Conservation (phyloP, 306 rosid genomes). For the Vigna reflexopilosa region DNA sequence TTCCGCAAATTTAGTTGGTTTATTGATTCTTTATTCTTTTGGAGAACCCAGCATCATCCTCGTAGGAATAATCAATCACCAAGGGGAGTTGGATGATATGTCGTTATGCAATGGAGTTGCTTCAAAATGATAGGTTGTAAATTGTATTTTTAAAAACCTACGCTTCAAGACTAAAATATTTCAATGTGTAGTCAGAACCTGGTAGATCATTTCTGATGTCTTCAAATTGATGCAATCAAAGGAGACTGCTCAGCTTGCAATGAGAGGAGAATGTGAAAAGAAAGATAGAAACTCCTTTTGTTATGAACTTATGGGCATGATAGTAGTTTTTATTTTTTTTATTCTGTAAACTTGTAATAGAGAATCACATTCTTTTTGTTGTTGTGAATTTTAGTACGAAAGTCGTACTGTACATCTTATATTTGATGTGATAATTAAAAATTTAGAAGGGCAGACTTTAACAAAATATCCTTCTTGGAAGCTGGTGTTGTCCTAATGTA, state of each 20-base stretch:
- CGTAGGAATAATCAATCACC: slow-evolving; percentile 25
- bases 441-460: background rate
- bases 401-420: slow-evolving; percentile 5
- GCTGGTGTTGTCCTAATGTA: no score
- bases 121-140: slow-evolving; percentile 23
- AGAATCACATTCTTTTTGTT: background rate
- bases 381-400: slow-evolving; percentile 26
- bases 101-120: slow-evolving; percentile 30
- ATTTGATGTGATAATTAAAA: slow-evolving; percentile 13
- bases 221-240: background rate
- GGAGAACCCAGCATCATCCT: slow-evolving; percentile 32
- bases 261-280: background rate
- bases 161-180: background rate
- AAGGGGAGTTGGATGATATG: slow-evolving; percentile 30
- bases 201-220: background rate
- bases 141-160: background rate
- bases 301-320: background rate
- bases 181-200: background rate
- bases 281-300: background rate
- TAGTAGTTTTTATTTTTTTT: background rate
- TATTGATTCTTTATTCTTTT: slow-evolving; percentile 52
- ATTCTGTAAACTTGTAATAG: slow-evolving; percentile 1
- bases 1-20: slow-evolving; percentile 35
- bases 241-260: background rate
- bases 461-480: background rate